Evolutionary conservation across 768 basidiomycete genomes (phyloP).

Genomic region (Chalciporus sphaerocephalus): DNA sequence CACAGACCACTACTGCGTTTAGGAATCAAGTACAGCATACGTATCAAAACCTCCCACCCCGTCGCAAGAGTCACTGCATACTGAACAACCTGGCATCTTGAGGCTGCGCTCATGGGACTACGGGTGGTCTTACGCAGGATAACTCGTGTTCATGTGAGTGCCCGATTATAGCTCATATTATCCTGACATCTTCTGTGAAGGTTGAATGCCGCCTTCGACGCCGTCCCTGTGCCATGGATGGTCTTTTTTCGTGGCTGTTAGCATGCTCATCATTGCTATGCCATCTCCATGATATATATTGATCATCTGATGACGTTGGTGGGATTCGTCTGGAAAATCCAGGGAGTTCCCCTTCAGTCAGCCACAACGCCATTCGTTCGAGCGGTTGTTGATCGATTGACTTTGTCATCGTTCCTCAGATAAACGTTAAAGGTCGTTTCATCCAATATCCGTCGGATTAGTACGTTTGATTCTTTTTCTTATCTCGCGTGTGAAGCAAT

Average conservation of each 20-base stretch:
- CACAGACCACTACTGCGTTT: neutral
- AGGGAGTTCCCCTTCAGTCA: too few relatives aligned
- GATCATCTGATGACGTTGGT: neutral
- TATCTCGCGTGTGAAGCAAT: neutral
- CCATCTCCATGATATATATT: too few relatives aligned
- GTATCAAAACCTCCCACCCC: neutral
- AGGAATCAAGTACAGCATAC: neutral
- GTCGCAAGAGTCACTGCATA: neutral
- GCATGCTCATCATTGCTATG: neutral
- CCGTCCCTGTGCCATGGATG: too few relatives aligned
- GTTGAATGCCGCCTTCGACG: too few relatives aligned
- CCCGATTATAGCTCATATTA: neutral
- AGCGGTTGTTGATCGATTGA: too few relatives aligned
- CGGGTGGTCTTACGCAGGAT: neutral
- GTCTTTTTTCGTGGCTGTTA: neutral
- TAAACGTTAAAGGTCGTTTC: neutral
- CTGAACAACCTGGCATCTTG: neutral
- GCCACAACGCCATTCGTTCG: too few relatives aligned
- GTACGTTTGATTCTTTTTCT: neutral
- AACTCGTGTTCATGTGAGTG: neutral
- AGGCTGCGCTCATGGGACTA: neutral
- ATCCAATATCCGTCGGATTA: neutral
- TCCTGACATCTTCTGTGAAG: neutral
- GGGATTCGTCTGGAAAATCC: too few relatives aligned
- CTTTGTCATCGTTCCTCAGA: too few relatives aligned